These are phyloP conservation scores for Dactylellina sp. DNA, from an alignment of 2,329 filamentous ascomycete species.

Conservation along the genomic window DNA sequence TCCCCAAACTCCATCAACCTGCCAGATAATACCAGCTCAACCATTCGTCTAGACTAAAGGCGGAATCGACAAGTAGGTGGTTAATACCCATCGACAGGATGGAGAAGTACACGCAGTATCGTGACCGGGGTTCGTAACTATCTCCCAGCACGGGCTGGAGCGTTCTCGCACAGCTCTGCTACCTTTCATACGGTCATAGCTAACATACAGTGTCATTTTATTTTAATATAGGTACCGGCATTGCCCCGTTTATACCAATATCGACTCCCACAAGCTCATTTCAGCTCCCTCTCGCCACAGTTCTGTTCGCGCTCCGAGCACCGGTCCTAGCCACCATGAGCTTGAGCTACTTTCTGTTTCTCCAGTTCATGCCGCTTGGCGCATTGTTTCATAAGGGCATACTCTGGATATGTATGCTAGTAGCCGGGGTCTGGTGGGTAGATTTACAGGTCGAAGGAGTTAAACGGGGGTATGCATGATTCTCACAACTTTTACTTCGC, in stretches of 20 bases:
- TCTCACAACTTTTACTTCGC: not conserved
- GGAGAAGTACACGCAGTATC: constrained; percentile 95
- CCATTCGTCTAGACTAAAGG: not conserved
- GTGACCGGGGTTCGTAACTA: constrained; percentile 78
- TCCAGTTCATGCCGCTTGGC: constrained; percentile 83
- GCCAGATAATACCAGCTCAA: not conserved
- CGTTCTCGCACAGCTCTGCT: not conserved
- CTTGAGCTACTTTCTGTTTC: constrained; percentile 78
- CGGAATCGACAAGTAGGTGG: constrained; percentile 3
- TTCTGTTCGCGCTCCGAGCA: constrained; percentile 83
- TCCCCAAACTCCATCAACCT: constrained; percentile 2
- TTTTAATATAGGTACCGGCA: constrained; percentile 86
- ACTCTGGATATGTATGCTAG: constrained; percentile 86
- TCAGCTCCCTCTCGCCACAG: constrained; percentile 73
- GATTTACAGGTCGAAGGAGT: constrained; percentile 98
- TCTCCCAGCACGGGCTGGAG: not conserved
- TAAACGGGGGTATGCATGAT: constrained; percentile 76
- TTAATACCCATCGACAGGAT: constrained; percentile 66
- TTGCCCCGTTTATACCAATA: constrained; percentile 92
- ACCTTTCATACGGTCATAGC: constrained; percentile 11
- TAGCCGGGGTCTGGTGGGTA: constrained; percentile 97
- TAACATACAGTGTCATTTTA: constrained; percentile 56
- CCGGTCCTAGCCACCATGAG: constrained; percentile 78
- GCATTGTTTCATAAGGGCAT: constrained; percentile 80
- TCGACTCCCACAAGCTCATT: constrained; percentile 73